Base-by-base conservation (phyloP, 257 asterid genomes). In the Euphrasia confusa region DNA sequence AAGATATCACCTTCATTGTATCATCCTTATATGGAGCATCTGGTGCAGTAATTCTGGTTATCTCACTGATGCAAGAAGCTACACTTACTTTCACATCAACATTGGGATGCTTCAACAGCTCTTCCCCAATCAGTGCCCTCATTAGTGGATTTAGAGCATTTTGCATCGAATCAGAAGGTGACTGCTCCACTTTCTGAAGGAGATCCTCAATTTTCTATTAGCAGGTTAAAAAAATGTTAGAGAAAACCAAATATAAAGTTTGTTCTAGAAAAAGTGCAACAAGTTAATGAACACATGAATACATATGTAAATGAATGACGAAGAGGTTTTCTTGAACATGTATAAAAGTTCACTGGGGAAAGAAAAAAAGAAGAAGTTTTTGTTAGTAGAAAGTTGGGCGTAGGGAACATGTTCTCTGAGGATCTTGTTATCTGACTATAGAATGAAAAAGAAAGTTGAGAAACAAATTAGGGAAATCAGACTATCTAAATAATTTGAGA, bases 41-140 rank as follows among this genome's bases (percentile, higher is more conserved):
- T 13, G 99, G 99, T 12, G 99, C 97, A 50, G 99, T 93, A 59
- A 93, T 93, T 80, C 99, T 83, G 37, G 96, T 93, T 68, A 93
- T 84, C 79, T 93, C 99, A 70, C 99, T 87, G 68, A 93, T 81
- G 79, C 99, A 93, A 67, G 97, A 83, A 65, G 97, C 95, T 68
- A 93, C 91, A 15, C 90, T 92, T 55, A 79, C 96, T 82, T 77
- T 93, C 59, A 93, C 95, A 59, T 89, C 97, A 66, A 61, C 73
- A 77, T 89, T 79, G 9, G 86, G 68, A 85, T 89, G 95, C 83
- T 77, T 81, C 71, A 87, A 61, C 60, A 93, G 84, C 66, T 71
- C 81, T 60, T 81, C 94, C 5, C 68, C 64, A 4, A 82, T 85
- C 79, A 93, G 78, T 26, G 90, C 87, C 30, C 63, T 79, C 79